Conservation (phyloP, 2,329 filamentous ascomycete genomes). For the Aspergillus jensenii region DNA sequence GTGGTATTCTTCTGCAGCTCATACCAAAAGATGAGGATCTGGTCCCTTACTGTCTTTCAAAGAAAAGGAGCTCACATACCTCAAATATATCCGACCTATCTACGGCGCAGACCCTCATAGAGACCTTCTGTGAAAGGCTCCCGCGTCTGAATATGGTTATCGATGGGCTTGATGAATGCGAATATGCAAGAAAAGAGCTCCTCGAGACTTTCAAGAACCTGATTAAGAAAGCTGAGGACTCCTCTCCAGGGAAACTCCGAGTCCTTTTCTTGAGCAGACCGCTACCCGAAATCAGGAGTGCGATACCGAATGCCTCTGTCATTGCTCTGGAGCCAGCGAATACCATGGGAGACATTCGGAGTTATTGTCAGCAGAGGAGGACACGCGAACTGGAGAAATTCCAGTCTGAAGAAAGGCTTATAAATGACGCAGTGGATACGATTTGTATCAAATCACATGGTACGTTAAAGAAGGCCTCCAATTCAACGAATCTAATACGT, state of each 20-base stretch:
- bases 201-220: conserved; percentile 3
- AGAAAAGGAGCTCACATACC: neutral
- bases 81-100: conserved; percentile 1
- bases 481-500: neutral
- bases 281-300: conserved; percentile 1
- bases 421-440: neutral
- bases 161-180: conserved; percentile 11
- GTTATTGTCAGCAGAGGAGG: conserved; percentile 6
- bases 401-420: neutral
- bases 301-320: neutral
- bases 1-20: conserved; percentile 7
- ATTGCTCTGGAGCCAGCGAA: neutral
- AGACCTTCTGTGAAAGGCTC: conserved; percentile 5
- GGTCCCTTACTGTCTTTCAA: conserved; percentile 5
- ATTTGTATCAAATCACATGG: conserved; percentile 9
- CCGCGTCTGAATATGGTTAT: conserved; percentile 5
- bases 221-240: neutral
- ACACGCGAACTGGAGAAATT: conserved; percentile 4
- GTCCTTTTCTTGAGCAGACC: conserved; percentile 4
- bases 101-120: neutral
- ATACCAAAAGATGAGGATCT: neutral
- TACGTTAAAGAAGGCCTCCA: neutral
- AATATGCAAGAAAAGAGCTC: neutral
- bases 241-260: conserved; percentile 2
- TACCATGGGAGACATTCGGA: conserved; percentile 4